Percentiles rank a stretch among this genome's conserved stretches.
Conservation (phyloP, 148 eudicot species). For the Cornus kousa region DNA sequence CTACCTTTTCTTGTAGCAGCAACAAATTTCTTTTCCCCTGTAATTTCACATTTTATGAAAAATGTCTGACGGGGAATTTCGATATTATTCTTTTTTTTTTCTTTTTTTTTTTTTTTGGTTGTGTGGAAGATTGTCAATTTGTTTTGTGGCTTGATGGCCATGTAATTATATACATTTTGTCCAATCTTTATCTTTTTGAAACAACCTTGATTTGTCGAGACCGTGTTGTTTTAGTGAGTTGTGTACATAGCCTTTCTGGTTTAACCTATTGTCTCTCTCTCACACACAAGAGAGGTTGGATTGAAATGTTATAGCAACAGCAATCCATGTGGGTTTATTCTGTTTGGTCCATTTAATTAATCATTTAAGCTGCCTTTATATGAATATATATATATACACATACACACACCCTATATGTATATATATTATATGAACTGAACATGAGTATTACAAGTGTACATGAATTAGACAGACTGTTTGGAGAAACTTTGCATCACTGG, state of each 20-base stretch:
- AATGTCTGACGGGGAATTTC: background rate
- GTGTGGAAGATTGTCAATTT: conserved; percentile 6
- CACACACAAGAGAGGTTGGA: background rate
- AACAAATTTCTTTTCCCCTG: conserved; percentile 1
- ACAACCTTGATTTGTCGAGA: conserved; percentile 9
- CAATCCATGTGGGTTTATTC: conserved; percentile 8
- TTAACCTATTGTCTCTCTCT: background rate
- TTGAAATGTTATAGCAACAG: conserved; percentile 16
- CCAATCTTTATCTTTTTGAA: conserved; percentile 8
- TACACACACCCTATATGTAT: no score
- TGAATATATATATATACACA: no score
- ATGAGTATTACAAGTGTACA: background rate
- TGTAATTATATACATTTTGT: conserved; percentile 10
- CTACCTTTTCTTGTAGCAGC: background rate
- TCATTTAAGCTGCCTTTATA: background rate
- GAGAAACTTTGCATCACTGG: background rate
- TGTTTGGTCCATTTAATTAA: background rate
- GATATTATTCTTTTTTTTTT: background rate
- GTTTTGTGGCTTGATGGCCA: conserved; percentile 9
- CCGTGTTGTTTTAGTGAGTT: background rate
- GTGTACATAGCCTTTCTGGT: background rate
- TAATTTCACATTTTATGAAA: background rate
- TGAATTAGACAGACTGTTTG: background rate
- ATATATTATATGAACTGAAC: no score
- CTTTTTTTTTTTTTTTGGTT: background rate